phyloP scores from a whole-genome alignment of 23 red algal genomes.

The Gracilaria caudata region DNA sequence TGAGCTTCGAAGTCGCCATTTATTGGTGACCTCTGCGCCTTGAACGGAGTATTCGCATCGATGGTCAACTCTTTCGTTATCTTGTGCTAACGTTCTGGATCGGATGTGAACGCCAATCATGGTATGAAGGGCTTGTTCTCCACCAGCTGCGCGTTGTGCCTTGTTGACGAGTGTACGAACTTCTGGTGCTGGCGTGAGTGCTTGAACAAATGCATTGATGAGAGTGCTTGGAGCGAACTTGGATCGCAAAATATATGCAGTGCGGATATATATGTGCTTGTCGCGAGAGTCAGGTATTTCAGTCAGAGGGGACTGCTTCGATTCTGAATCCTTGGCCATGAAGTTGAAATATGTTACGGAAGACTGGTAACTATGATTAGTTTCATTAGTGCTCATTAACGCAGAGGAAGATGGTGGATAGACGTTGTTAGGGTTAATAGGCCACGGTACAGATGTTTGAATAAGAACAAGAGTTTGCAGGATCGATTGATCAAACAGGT shows the following conservation, averaged over 20 bases:
- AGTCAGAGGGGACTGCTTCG: constrained; percentile 17
- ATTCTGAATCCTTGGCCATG: constrained; percentile 37
- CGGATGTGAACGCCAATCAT: constrained; percentile 80
- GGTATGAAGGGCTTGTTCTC: constrained; percentile 1
- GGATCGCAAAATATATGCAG: constrained; percentile 65
- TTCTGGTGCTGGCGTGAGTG: constrained; percentile 29
- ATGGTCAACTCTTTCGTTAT: constrained; percentile 46
- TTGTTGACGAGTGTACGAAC: neutral
- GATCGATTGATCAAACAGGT: constrained; percentile 56
- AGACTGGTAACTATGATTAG: neutral
- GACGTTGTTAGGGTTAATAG: constrained; percentile 38
- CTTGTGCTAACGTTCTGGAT: constrained; percentile 29
- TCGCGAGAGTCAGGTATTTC: neutral
- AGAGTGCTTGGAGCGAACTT: constrained; percentile 3
- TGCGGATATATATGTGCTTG: constrained; percentile 74
- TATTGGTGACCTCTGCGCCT: constrained; percentile 23
- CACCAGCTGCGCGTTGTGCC: constrained; percentile 5
- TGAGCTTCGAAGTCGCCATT: constrained; percentile 39
- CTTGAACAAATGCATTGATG: constrained; percentile 44
- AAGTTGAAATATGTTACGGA: constrained; percentile 26
- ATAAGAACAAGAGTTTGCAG: constrained; percentile 43
- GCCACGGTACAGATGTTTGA: constrained; percentile 34
- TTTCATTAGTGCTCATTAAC: neutral
- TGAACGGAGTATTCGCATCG: constrained; percentile 61
- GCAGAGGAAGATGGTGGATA: neutral